Base-by-base conservation (phyloP, 1,139 yeast genomes). In the Kodamaea ohmeri region DNA sequence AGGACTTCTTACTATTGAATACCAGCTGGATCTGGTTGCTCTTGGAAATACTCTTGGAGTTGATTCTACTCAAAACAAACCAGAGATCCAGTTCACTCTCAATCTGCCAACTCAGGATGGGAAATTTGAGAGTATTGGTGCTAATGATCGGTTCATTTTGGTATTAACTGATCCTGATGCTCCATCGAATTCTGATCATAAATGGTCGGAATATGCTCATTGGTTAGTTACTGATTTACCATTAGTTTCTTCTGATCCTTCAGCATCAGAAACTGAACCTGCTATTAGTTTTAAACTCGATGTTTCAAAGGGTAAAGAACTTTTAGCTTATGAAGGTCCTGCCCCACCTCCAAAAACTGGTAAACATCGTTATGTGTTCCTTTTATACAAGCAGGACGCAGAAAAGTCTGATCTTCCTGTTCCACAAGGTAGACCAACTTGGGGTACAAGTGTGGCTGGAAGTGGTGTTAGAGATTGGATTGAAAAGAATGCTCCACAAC, bases 161-260 rank as follows among this genome's bases (percentile, higher is more conserved):
- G 85, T 85, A 2, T 52, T 89, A 49, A 89, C 96, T 3, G 96
- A 89, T 58, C 97, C 97, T 1, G 97, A 89, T 66, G 97, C 96
- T 6, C 97, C 97, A 13, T 77, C 90, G 3, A 74, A 79, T 47
- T 70, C 73, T 1, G 96, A 89, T 57, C 79, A 83, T 52, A 85
- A 81, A 55, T 88, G 95, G 95, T 82, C 94, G 7, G 96, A 89
- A 60, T 88, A 71, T 59, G 80, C 84, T 39, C 97, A 89, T 63
- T 87, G 78, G 73, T 66, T 89, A 28, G 73, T 76, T 24, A 64
- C 84, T 5, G 88, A 85, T 48, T 74, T 89, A 56, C 63, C 69
- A 42, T 67, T 80, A 50, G 64, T 67, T 42, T 46, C 58, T 8
- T 58, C 58, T 15, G 58, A 61, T 29, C 32, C 35, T 2, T 47